A percentile compares a stretch with the other conserved stretches of the same genome.
These are phyloP conservation scores for Kodamaea suecica DNA, from an alignment of 1,139 yeast genomes.

Conservation along the genomic window DNA sequence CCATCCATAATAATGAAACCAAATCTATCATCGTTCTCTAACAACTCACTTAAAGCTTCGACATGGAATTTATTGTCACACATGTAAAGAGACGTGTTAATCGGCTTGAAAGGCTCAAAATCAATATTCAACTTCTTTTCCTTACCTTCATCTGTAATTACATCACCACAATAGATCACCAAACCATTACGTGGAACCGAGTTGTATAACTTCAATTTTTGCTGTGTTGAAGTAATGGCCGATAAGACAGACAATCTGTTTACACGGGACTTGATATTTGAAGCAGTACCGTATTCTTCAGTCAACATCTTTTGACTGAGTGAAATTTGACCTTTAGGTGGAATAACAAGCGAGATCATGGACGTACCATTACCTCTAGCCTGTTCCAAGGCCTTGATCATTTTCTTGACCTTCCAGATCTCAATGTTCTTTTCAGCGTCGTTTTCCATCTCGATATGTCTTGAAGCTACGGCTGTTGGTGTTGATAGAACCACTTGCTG, in stretches of 20 bases:
- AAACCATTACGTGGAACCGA: constrained; percentile 91
- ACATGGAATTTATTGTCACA: constrained; percentile 99
- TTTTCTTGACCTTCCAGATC: constrained; percentile 97
- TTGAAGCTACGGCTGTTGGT: too few species aligned
- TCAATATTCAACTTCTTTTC: constrained; percentile 93
- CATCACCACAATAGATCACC: constrained; percentile 97
- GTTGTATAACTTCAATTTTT: constrained; percentile 84
- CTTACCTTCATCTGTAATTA: constrained; percentile 93
- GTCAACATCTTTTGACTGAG: constrained; percentile 87
- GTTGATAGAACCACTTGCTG: too few species aligned
- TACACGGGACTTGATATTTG: constrained; percentile 95
- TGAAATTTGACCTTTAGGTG: constrained; percentile 93
- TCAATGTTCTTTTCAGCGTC: constrained; percentile 96
- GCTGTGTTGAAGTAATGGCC: constrained; percentile 97
- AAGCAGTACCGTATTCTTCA: constrained; percentile 98
- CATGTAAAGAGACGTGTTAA: constrained; percentile 88
- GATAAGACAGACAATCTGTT: constrained; percentile 91
- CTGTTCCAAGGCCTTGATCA: constrained; percentile 76
- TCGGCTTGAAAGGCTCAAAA: constrained; percentile 97
- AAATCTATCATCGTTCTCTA: constrained; percentile 92
- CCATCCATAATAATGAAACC: constrained; percentile 99
- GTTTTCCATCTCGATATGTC: constrained; percentile 15
- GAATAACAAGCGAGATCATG: constrained; percentile 92
- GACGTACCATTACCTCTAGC: constrained; percentile 99
- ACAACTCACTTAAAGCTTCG: constrained; percentile 88